These are phyloP conservation scores for Microcos paniculata DNA, from an alignment of 345 rosid genomes.

Conservation along the genomic window DNA sequence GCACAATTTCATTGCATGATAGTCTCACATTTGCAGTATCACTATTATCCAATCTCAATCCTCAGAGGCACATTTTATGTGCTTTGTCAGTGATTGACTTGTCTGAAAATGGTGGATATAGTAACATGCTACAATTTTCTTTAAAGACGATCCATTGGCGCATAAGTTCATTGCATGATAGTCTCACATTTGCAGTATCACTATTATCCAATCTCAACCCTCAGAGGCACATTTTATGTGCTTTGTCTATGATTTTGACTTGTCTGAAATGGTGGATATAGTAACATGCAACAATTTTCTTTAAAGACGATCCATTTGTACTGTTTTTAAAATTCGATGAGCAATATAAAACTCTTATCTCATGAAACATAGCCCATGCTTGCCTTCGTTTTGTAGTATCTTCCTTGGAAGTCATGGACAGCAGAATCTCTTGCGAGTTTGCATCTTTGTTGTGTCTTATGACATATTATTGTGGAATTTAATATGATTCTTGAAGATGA, in stretches of 20 bases:
- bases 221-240: neutral
- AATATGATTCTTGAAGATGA: no score
- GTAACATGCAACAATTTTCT: neutral
- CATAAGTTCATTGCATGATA: neutral
- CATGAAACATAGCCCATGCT: neutral
- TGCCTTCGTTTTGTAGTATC: neutral
- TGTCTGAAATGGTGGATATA: neutral
- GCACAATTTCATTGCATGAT: neutral
- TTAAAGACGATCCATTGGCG: neutral
- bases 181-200: neutral
- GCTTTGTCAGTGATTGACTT: neutral
- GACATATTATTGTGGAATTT: neutral
- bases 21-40: neutral
- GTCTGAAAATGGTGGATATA: neutral
- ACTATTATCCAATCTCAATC: neutral
- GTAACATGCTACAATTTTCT: neutral
- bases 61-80: neutral
- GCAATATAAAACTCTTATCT: neutral
- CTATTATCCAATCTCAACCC: neutral
- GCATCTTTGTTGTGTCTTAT: neutral
- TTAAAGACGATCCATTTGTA: neutral
- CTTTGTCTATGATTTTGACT: neutral
- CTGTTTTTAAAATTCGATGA: slow-evolving; percentile 1
- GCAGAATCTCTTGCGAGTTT: neutral
- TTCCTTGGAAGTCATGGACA: neutral